Evolutionary conservation across 768 basidiomycete species (phyloP), one percentile per base, ranked within the genome.

Genomic region (Collybia nuda): DNA sequence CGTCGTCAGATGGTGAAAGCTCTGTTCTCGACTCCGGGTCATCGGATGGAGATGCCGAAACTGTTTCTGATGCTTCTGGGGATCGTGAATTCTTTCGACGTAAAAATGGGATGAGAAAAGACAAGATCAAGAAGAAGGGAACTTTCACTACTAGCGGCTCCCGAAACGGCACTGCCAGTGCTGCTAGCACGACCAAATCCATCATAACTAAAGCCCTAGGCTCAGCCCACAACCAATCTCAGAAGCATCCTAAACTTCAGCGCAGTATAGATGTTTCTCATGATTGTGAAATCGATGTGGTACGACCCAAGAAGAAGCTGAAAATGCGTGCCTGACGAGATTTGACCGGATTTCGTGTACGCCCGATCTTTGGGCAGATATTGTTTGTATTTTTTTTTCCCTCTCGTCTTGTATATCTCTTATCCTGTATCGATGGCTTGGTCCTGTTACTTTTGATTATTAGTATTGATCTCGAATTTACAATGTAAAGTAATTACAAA

Each of bases 11-110:
- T 60, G 76, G 74, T 40, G 94, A 14, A 14, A 32, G 94, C n/a
- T 97, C 95, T 3, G 91, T 94, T 0, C 86, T 83, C 36, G 88
- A 81, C 11, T 77, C 72, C 28, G 90, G 89, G 44, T 81, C 82
- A 1, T 83, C 81, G 68, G 74, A 62, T 5, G 88, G 85, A 23
- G 87, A 82, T 3, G 89, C 85, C 1, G 78, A 83, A 48, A 92
- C 89, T 4, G 91, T 87, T 11, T 92, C 91, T 0, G 90, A 92
- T 61, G 90, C 88, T 38, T 88, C 84, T 53, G 91, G 90, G 26
- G 90, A 93, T 63, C 80, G 80, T 47, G 84, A 82, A 47, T 60
- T 90, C 57, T 69, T 77, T 21, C 66, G 69, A 52, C 54, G n/a
- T 62, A 38, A 81, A 78, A 59, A 44, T 48, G 77, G 55, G 73